Evolutionary conservation across 495 filamentous ascomycete genomes (phyloP).

Genomic region (Trichoderma reesei): DNA sequence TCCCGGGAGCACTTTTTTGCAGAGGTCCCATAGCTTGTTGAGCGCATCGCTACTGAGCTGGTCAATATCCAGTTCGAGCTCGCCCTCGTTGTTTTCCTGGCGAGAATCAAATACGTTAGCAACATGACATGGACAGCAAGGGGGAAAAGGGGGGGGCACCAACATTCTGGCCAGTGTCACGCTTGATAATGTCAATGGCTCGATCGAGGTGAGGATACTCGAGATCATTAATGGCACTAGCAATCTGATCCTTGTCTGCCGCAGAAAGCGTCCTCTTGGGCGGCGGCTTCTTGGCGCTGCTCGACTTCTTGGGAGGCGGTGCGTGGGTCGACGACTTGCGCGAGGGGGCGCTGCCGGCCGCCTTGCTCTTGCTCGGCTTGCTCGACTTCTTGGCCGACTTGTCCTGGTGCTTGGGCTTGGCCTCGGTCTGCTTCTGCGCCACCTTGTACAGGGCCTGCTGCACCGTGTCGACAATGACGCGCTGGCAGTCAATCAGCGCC

Average conservation of each 20-base stretch:
- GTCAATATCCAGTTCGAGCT: conserved; percentile 88
- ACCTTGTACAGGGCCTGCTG: conserved; percentile 40
- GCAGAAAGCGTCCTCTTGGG: conserved; percentile 49
- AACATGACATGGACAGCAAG: neutral
- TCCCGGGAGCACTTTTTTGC: conserved; percentile 55
- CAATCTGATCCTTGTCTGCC: conserved; percentile 78
- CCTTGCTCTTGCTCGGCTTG: conserved; percentile 29
- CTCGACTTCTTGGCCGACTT: conserved; percentile 29
- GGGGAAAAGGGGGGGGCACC: conserved; percentile 23
- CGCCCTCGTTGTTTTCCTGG: conserved; percentile 64
- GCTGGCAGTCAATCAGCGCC: conserved; percentile 46
- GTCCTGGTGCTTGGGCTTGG: conserved; percentile 29
- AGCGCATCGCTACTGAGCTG: conserved; percentile 65
- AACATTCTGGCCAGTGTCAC: conserved; percentile 65
- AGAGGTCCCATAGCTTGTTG: conserved; percentile 63
- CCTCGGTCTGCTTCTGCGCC: conserved; percentile 31
- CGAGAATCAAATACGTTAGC: neutral
- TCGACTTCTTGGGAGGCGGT: conserved; percentile 37
- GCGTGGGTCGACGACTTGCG: conserved; percentile 24
- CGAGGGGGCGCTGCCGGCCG: conserved; percentile 19
- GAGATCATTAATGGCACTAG: conserved; percentile 64
- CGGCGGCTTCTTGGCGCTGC: conserved; percentile 29
- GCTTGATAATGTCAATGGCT: conserved; percentile 84
- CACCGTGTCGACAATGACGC: conserved; percentile 36
- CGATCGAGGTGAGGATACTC: conserved; percentile 62